Base-by-base conservation (phyloP, 2,329 filamentous ascomycete genomes). In the Lojkania enalia region DNA sequence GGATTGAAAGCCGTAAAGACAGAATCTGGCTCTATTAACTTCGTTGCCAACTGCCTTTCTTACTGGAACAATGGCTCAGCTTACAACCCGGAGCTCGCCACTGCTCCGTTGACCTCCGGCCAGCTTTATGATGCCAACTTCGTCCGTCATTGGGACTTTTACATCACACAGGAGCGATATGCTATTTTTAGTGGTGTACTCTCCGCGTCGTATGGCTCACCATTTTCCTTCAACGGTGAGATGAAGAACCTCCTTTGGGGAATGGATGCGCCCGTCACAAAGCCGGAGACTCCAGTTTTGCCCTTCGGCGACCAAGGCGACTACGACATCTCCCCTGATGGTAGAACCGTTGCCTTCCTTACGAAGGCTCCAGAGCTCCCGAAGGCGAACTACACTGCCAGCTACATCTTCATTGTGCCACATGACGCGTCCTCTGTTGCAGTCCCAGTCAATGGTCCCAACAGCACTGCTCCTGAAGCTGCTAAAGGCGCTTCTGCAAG, bases 71-170 rank as follows among this genome's bases (percentile, higher is more conserved):
- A 85, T 31, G 91, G 89, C 4, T 75, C 81, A 2, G 78, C 92
- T 21, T 85, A 86, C 71, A 87, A 87, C 64, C 74, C 81, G 5
- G 77, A 83, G 32, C 74, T 78, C 4, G 83, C 80, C 16, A 72
- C 78, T 41, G 80, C 81, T 55, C 74, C 80, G 1, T 71, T 78
- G 20, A 85, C 83, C 27, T 79, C 80, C 2, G 89, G 82, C 19
- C 84, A 82, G 59, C 77, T 90, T 18, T 94, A 94, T 64, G 81
- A 83, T 20, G 82, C 80, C 41, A 81, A 90, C 35, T 94, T 87
- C 58, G 86, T 89, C 21, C 82, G 89, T 16, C 88, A 95, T 61
- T 95, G 89, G 89, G 87, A 95, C 65, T 70, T 78, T 9, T 95
- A 87, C 72, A 76, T 84, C 29, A 82, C 80, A 1, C 78, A 83